A percentile compares a stretch with the other conserved stretches of the same genome.
Conservation (phyloP, 371 early-diverging fungal genomes). For the Lichtheimia hyalospora region DNA sequence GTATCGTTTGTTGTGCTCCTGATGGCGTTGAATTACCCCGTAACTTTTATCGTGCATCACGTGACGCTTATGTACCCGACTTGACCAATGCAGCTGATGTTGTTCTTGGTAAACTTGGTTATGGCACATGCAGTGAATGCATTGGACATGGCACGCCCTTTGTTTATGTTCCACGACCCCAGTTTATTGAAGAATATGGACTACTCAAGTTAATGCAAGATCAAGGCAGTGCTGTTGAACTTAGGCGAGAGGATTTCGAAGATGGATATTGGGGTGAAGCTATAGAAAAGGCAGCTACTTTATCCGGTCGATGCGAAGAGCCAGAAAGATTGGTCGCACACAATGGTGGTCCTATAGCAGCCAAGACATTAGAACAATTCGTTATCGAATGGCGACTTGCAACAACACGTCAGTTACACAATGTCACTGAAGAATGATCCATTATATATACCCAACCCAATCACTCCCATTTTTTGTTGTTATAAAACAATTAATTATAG, state of each 20-base stretch:
- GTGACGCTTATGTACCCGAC: slow-evolving; percentile 76
- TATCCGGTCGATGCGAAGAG: slow-evolving; percentile 38
- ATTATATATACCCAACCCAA: no score
- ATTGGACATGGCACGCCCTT: slow-evolving; percentile 73
- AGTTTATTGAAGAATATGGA: slow-evolving; percentile 79
- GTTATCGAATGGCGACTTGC: slow-evolving; percentile 36
- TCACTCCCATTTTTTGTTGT: no score
- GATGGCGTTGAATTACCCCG: slow-evolving; percentile 52
- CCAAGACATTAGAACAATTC: slow-evolving; percentile 45
- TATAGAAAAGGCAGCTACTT: slow-evolving; percentile 36
- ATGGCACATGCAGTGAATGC: slow-evolving; percentile 82
- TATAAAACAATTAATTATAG: no score
- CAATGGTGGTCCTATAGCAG: slow-evolving; percentile 60
- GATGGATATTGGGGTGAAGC: slow-evolving; percentile 57
- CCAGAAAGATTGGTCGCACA: slow-evolving; percentile 44
- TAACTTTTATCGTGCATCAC: slow-evolving; percentile 59
- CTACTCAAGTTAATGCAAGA: slow-evolving; percentile 64
- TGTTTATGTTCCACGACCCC: slow-evolving; percentile 77
- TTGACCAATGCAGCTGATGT: slow-evolving; percentile 74
- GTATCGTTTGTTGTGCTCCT: slow-evolving; percentile 68
- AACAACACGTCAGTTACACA: background rate
- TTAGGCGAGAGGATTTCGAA: slow-evolving; percentile 64
- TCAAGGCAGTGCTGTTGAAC: slow-evolving; percentile 65
- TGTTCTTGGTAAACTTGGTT: slow-evolving; percentile 78
- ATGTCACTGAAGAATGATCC: no score